Conservation (phyloP, 2,329 filamentous ascomycete genomes). For the Microascus cirrosus region DNA sequence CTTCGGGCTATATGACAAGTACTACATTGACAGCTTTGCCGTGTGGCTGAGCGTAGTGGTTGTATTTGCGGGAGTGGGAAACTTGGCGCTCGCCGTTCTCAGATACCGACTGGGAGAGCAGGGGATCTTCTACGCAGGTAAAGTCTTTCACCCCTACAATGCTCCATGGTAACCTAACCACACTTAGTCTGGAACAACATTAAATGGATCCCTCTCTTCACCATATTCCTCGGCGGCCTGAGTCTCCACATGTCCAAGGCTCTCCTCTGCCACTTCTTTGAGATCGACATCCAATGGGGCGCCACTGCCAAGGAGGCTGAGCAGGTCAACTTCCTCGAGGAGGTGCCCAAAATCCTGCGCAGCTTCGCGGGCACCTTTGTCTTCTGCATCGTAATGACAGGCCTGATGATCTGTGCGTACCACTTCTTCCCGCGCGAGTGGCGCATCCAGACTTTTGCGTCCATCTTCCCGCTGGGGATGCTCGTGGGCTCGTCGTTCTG, state of each 20-base stretch:
- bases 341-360: slow-evolving; percentile 41
- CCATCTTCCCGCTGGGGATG: slow-evolving; percentile 45
- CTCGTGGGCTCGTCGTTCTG: slow-evolving; percentile 44
- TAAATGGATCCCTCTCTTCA: slow-evolving; percentile 49
- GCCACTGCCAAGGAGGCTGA: slow-evolving; percentile 49
- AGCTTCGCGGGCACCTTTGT: slow-evolving; percentile 40
- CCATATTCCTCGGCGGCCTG: slow-evolving; percentile 30
- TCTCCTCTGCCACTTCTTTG: slow-evolving; percentile 28
- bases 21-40: slow-evolving; percentile 57
- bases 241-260: slow-evolving; percentile 28
- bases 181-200: slow-evolving; percentile 39
- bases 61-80: slow-evolving; percentile 53
- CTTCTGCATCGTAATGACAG: slow-evolving; percentile 32
- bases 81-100: slow-evolving; percentile 48
- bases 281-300: slow-evolving; percentile 35
- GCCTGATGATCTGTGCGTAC: slow-evolving; percentile 35
- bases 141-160: slow-evolving; percentile 14
- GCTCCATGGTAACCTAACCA: neutral
- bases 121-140: slow-evolving; percentile 26
- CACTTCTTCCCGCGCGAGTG: slow-evolving; percentile 36
- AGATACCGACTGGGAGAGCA: slow-evolving; percentile 50
- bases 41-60: slow-evolving; percentile 52
- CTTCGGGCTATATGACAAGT: slow-evolving; percentile 54
- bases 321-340: slow-evolving; percentile 43
- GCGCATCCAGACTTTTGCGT: slow-evolving; percentile 45